Base-by-base conservation (phyloP, 1,139 yeast species). In the Blastobotrys indianensis region DNA sequence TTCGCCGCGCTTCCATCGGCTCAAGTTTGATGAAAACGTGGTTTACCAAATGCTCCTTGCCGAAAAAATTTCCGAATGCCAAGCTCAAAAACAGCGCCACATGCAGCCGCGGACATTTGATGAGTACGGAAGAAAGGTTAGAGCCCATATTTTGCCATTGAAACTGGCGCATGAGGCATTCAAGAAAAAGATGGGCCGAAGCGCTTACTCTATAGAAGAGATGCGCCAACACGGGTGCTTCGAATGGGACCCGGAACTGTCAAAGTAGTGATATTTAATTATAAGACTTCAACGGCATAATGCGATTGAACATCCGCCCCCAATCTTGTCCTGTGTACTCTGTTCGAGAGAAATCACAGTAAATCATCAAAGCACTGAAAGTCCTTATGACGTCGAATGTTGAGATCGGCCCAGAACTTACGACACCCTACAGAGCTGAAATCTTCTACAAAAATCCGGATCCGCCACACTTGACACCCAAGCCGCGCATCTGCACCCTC, bases 21-120 rank as follows among this genome's bases (percentile, higher is more conserved):
- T 77, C 52, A 54, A 59, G 5, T 74, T 61, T 54, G 82, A 81
- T 1, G 66, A 64, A 38, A 82, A 79, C 51, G 73, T 75, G 3
- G 68, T 68, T 15, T 77, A 74, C 57, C 64, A 72, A 42, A 65
- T 67, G 42, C 51, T 56, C 17, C 61, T 76, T 39, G 68, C 68
- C 48, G 63, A 61, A 10, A 33, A 32, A n/a, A 12, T 20, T 12
- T 29, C 10, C 3, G 25, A 12, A 12, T 5, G 20, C 32, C 13
- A 15, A 3, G 3, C 16, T 2, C 15, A 23, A 12, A 11, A n/a
- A 8, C 12, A 8, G 3, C 25, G 25, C 25, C 25, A 20, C 25
- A 25, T 32, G 28, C 9, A 31, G 15, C 45, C 45, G 4, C 37
- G 37, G 7, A 8, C 12, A 1, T 44, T 28, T n/a, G 39, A 30